phyloP scores from a whole-genome alignment of 768 basidiomycete genomes.

The Lepiota brunneoincarnata region DNA sequence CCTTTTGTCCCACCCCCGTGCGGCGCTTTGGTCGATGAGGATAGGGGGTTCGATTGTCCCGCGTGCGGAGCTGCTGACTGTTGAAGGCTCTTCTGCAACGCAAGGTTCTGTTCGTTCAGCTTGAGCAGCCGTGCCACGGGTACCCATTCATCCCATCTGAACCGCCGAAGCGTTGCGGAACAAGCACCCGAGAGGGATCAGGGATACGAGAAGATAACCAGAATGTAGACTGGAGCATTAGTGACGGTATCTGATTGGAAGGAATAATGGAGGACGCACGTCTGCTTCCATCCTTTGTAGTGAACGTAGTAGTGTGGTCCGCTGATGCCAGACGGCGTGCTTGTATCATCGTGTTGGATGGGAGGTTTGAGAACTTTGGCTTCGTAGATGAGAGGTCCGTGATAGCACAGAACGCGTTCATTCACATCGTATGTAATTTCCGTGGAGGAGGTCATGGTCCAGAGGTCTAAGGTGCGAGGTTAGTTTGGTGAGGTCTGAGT shows the following conservation, averaged over 20 bases:
- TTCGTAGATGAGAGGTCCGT: conserved; percentile 94
- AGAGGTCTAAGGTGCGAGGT: background rate
- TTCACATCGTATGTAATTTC: conserved; percentile 44
- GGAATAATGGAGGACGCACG: conserved; percentile 47
- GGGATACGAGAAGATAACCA: background rate
- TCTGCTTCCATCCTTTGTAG: conserved; percentile 99
- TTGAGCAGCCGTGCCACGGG: conserved; percentile 79
- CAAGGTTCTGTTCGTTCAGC: conserved; percentile 75
- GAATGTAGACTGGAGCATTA: background rate
- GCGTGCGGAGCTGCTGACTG: background rate
- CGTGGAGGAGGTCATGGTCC: conserved; percentile 24
- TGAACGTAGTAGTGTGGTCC: conserved; percentile 94
- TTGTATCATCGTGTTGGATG: conserved; percentile 56
- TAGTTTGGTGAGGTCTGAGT: too few species aligned
- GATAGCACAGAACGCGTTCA: conserved; percentile 90
- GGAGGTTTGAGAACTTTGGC: conserved; percentile 82
- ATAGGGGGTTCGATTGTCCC: conserved; percentile 1
- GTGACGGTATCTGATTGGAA: background rate
- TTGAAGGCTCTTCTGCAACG: conserved; percentile 69
- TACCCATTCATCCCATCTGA: conserved; percentile 98
- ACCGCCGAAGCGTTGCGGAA: conserved; percentile 2
- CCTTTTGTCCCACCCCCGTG: conserved; percentile 20
- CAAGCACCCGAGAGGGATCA: background rate
- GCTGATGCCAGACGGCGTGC: conserved; percentile 51
- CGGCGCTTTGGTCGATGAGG: background rate